Base-by-base conservation (phyloP, 2,329 filamentous ascomycete genomes). In the Elsinoe fawcettii region DNA sequence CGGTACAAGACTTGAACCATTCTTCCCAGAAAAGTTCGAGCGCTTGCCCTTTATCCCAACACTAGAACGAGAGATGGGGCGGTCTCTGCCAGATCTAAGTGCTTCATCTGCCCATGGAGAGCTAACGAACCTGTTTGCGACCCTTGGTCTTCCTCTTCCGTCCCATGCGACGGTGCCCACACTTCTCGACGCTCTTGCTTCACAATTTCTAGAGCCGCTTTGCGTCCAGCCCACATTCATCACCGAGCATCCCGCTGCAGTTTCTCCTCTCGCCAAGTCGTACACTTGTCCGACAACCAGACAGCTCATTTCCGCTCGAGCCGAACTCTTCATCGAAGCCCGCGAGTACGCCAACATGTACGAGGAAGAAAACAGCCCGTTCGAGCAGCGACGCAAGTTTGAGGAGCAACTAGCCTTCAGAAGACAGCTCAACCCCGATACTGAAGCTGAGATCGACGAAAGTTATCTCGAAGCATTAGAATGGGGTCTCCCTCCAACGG, bases 281-380 rank as follows among this genome's bases (percentile, higher is more conserved):
- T 95, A 89, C 72, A 66, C 78, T 18, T 89, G 90, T 68, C 80
- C 83, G 0, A 71, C 67, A 7, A 76, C 85, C 0, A 77, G 79
- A 12, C 91, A 96, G 68, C 60, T 56, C 32, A 61, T 72, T 55
- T 66, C 70, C 25, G 67, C 69, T 9, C 68, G 70, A 27, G 69
- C 67, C 9, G 70, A 72, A 46, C 67, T 72, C 44, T 71, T 70
- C 63, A 68, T 70, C 54, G 72, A 82, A 51, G 84, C 86, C 39
- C 82, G 83, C 56, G 93, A 99, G 69, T 79, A 96, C 30, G 89
- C 92, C 60, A 99, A 99, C 71, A 95, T 92, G 76, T 99, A 99
- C 71, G 93, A 99, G 70, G 93, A 99, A 73, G 93, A 99, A 70
- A 99, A 99, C 71, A 88, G 89, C 54, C 93, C 93, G 0, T 84